Evolutionary conservation across 169 alveolate genomes (phyloP), one percentile per base, ranked within the genome.

Genomic region (Theileria equi): DNA sequence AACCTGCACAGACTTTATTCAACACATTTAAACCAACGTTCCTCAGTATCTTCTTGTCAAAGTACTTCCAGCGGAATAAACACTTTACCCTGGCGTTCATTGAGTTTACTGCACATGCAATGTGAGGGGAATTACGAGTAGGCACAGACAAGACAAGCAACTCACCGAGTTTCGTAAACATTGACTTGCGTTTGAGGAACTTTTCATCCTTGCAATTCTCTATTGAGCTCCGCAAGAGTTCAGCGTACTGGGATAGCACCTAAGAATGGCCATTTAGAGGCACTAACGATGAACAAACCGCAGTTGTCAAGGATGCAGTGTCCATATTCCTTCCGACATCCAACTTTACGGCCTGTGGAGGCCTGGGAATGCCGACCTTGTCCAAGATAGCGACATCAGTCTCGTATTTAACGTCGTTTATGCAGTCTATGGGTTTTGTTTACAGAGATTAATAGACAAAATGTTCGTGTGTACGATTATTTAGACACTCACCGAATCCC

Each of bases 81-180:
- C 31, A 31, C 16, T 7, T 47, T 11, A 35, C 36, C 60, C 23
- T n/a, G 32, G 32, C 5, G 29, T 41, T 54, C n/a, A 54, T 28
- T 26, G 65, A 45, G 0, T 54, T 54, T 1, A 54, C 65, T 54
- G 23, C 29, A 28, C 5, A 3, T 31, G 19, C 3, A 19, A 52
- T 1, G 19, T 8, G 8, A 5, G 5, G 6, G 10, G 1, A 5
- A 3, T 5, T 45, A 5, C 36, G 54, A 45, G 54, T 7, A 5
- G 5, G 16, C 2, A 5, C 26, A 45, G 3, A 8, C n/a, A 4
- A 38, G 0, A 16, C 34, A 13, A 19, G 13, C 44, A 54, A 31
- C 23, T 3, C n/a, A 74, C 84, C 67, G 11, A 74, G 72, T 31
- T 74, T 74, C 1, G 26, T 47, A 38, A 74, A 59, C 84, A 74